A percentile compares a stretch with the other conserved stretches of the same genome.
Evolutionary conservation across 2,329 filamentous ascomycete genomes (phyloP).

Genomic region (Calonectria hongkongensis): DNA sequence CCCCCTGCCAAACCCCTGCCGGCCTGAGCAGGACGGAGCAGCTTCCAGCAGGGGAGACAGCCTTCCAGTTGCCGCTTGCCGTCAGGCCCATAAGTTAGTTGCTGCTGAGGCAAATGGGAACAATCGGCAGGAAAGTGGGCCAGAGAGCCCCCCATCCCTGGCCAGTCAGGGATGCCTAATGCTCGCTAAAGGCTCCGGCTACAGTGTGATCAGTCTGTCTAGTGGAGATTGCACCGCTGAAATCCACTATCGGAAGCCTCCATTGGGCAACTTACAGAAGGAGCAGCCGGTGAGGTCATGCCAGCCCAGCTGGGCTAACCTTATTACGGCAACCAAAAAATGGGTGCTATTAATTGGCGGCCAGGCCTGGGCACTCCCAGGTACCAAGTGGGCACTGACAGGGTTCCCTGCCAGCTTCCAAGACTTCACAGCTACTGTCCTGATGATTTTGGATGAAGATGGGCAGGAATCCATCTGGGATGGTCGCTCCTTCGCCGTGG

Average conservation of each 20-base stretch:
- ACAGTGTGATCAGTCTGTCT: conserved; percentile 27
- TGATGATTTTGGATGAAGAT: not conserved
- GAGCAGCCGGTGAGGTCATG: conserved; percentile 39
- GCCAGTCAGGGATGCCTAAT: conserved; percentile 18
- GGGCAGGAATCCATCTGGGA: conserved; percentile 5
- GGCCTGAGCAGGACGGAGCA: not conserved
- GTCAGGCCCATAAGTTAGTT: conserved; percentile 21
- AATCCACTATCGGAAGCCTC: not conserved
- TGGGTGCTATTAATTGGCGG: conserved; percentile 34
- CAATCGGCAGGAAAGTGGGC: conserved; percentile 16
- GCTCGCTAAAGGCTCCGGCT: conserved; percentile 21
- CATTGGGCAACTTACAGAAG: conserved; percentile 21
- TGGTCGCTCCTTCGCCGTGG: not conserved
- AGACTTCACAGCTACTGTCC: conserved; percentile 14
- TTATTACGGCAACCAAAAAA: conserved; percentile 35
- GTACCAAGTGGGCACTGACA: conserved; percentile 27
- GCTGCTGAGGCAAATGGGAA: conserved; percentile 27
- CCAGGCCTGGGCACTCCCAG: not conserved
- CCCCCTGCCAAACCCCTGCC: conserved; percentile 17
- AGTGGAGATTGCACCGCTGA: conserved; percentile 16
- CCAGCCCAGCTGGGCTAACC: conserved; percentile 41
- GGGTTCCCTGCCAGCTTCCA: conserved; percentile 8
- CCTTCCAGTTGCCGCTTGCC: conserved; percentile 29
- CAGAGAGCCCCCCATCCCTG: not conserved
- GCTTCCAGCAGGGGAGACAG: conserved; percentile 6